Evolutionary conservation across 106 monocot genomes (phyloP).

Genomic region (Posidonia australis): DNA sequence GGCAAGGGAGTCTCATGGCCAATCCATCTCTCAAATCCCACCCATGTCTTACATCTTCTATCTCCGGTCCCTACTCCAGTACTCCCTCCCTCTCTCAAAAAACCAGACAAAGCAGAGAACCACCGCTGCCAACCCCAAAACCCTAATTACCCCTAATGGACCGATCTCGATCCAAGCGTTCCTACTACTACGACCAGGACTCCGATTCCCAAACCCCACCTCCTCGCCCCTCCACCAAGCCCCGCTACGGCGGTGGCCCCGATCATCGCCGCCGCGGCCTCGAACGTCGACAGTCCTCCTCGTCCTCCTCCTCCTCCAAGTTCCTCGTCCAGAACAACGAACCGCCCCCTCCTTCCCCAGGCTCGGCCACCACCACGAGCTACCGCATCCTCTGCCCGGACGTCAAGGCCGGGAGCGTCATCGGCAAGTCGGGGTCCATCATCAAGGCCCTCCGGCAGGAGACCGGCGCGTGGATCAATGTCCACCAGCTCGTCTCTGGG

Average conservation of each 20-base stretch:
- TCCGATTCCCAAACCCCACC: too few relatives aligned
- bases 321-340: background rate
- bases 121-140: too few relatives aligned
- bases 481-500: constrained; percentile 50
- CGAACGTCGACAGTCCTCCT: background rate
- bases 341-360: constrained; percentile 7
- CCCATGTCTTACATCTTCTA: too few relatives aligned
- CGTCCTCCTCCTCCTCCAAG: constrained; percentile 15
- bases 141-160: too few relatives aligned
- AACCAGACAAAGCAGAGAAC: too few relatives aligned
- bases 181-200: too few relatives aligned
- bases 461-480: constrained; percentile 68
- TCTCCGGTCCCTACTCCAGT: too few relatives aligned
- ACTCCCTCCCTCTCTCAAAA: too few relatives aligned
- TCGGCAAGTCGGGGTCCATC: constrained; percentile 43
- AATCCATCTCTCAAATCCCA: too few relatives aligned
- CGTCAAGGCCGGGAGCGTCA: constrained; percentile 33
- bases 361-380: constrained; percentile 38
- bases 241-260: background rate
- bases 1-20: too few relatives aligned
- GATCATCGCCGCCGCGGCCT: background rate
- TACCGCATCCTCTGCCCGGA: constrained; percentile 85
- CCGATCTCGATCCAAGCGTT: too few relatives aligned
- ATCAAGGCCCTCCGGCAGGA: constrained; percentile 44
- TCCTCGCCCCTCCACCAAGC: background rate